Percentiles rank a stretch among this genome's conserved stretches.
phyloP scores from a whole-genome alignment of 1,284 basidiomycete species.

The Tremellales sp. region DNA sequence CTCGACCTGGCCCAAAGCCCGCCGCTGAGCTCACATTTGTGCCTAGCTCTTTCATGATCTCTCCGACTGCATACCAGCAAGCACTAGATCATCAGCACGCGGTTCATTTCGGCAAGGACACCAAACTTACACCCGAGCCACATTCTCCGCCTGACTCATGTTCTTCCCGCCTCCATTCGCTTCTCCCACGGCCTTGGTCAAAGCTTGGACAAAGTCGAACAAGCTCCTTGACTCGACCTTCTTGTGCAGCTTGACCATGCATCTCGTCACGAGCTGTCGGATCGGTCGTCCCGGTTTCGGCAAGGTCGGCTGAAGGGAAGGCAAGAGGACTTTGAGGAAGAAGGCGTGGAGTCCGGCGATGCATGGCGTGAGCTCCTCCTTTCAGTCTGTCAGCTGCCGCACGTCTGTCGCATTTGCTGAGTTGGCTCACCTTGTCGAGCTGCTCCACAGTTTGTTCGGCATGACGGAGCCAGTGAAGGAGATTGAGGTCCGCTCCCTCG shows the following conservation, averaged over 20 bases:
- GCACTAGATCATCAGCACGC: constrained; percentile 27
- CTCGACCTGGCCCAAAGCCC: no score
- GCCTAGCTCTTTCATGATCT: constrained; percentile 79
- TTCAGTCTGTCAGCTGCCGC: constrained; percentile 8
- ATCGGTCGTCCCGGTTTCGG: constrained; percentile 79
- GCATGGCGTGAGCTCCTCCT: constrained; percentile 20
- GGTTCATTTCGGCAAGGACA: neutral
- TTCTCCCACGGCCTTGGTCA: constrained; percentile 64
- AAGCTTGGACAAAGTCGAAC: constrained; percentile 79
- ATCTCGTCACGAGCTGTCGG: constrained; percentile 72
- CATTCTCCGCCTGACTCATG: constrained; percentile 55
- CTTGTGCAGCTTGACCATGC: constrained; percentile 70
- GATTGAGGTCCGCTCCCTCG: constrained; percentile 40
- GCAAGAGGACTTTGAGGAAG: constrained; percentile 39
- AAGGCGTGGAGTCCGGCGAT: constrained; percentile 37
- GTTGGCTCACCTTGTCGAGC: constrained; percentile 15
- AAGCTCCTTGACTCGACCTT: constrained; percentile 76
- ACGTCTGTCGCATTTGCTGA: no score
- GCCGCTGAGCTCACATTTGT: constrained; percentile 61
- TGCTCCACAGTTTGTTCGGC: constrained; percentile 43
- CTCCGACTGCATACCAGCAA: constrained; percentile 68
- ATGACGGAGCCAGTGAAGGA: constrained; percentile 40
- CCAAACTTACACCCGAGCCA: constrained; percentile 53
- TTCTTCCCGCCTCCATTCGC: constrained; percentile 53
- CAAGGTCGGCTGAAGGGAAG: constrained; percentile 46